Evolutionary conservation across 495 filamentous ascomycete genomes (phyloP).

Genomic region (Hypoxylon rickii): DNA sequence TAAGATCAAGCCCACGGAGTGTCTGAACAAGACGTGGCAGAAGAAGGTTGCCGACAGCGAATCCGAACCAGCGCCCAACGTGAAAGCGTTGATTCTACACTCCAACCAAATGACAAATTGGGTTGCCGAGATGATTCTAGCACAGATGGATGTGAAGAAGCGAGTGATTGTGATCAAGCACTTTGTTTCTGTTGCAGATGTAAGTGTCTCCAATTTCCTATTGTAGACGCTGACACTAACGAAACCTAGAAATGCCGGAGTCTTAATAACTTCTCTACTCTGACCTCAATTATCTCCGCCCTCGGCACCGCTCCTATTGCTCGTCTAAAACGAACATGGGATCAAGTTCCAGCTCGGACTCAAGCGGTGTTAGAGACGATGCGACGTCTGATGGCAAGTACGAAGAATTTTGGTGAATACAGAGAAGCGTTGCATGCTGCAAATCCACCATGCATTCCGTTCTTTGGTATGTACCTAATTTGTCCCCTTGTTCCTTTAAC

Average conservation of each 20-base stretch:
- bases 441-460: conserved; percentile 96
- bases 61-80: conserved; percentile 88
- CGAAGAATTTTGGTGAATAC: conserved; percentile 98
- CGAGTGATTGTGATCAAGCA: conserved; percentile 97
- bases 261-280: conserved; percentile 95
- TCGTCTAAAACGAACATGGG: conserved; percentile 93
- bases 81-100: conserved; percentile 94
- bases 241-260: conserved; percentile 79
- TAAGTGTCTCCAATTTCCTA: conserved; percentile 48
- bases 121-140: conserved; percentile 99
- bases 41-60: conserved; percentile 85
- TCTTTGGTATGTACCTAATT: conserved; percentile 74
- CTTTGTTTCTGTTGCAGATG: conserved; percentile 94
- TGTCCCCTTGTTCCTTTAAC: conserved; percentile 1
- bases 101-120: conserved; percentile 99
- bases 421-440: conserved; percentile 88
- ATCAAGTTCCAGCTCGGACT: conserved; percentile 83
- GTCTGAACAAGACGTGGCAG: conserved; percentile 97
- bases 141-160: conserved; percentile 90
- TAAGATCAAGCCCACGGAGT: conserved; percentile 94
- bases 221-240: conserved; percentile 26
- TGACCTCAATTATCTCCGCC: conserved; percentile 98
- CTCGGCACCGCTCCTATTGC: conserved; percentile 92
- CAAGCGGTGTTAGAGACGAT: conserved; percentile 81
- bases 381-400: conserved; percentile 94